Evolutionary conservation across 805 yeast genomes (phyloP).

Genomic region (Maudiozyma bulderi): DNA sequence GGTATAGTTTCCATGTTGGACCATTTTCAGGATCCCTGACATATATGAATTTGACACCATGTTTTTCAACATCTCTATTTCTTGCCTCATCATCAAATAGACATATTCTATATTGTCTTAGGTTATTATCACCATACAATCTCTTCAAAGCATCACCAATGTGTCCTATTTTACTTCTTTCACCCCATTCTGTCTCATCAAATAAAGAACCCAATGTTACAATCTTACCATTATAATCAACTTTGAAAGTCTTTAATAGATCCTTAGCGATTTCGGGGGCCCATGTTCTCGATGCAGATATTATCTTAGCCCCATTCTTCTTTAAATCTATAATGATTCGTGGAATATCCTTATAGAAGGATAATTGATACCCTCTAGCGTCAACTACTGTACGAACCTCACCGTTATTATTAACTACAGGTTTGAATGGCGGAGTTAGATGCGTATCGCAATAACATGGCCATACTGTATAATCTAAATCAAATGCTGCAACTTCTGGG

Average conservation of each 20-base stretch:
- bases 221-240: constrained; percentile 34
- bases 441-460: constrained; percentile 32
- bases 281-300: constrained; percentile 72
- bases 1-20: constrained; percentile 46
- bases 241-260: constrained; percentile 42
- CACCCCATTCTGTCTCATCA: constrained; percentile 61
- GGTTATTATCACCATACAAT: constrained; percentile 40
- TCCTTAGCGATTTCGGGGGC: constrained; percentile 70
- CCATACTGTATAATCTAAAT: constrained; percentile 31
- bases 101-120: constrained; percentile 35
- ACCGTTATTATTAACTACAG: constrained; percentile 18
- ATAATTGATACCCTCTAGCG: constrained; percentile 41
- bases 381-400: constrained; percentile 26
- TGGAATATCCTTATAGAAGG: constrained; percentile 61
- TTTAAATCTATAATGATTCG: constrained; percentile 46
- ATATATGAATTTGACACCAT: constrained; percentile 63
- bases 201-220: constrained; percentile 32
- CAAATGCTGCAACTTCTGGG: constrained; percentile 31
- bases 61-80: constrained; percentile 61
- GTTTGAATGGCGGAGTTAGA: constrained; percentile 27
- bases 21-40: constrained; percentile 50
- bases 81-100: constrained; percentile 74
- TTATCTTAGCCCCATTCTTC: constrained; percentile 39
- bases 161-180: constrained; percentile 47
- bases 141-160: constrained; percentile 47